Base-by-base conservation (phyloP, 73 alveolate genomes). In the Breviolum minutum region DNA sequence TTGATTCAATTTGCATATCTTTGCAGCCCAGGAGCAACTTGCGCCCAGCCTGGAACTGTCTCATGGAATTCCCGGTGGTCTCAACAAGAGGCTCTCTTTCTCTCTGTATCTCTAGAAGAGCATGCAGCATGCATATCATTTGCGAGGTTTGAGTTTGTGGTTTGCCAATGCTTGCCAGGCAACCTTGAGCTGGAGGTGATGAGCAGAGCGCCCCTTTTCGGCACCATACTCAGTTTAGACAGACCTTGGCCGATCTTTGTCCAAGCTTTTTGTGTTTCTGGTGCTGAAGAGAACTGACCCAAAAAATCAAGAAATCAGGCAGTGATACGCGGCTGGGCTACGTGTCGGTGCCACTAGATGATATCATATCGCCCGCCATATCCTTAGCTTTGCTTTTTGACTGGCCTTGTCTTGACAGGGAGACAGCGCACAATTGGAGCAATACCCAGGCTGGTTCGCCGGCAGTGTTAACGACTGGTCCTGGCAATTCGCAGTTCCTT, bases 181-280 rank as follows among this genome's bases (percentile, higher is more conserved):
- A 91, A 91, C 89, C 16, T 91, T 19, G 97, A 91, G 89, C 97
- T 91, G 24, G 97, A 91, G 97, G 97, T 91, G 40, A 91, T 91
- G 97, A 91, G 97, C 89, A 62, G 97, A n/a, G 97, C 97, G 22
- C 97, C 97, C 9, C 97, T 91, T 63, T 91, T 91, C 68, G 97
- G 97, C 89, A 63, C 94, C 0, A 63, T 13, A 8, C 74, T 71
- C 60, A 60, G 63, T 76, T 3, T 13, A 32, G 63, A 29, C n/a
- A 30, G 20, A 22, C 61, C 24, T 76, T 26, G 1, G 54, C 63
- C 14, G 5, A 24, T 19, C 30, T 76, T 26, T 40, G 54, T 40
- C 54, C 54, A 22, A 17, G 64, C 26, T 30, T 30, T 80, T 29
- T 80, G 68, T 12, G 8, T 16, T 16, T 22, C 6, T 32, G 19